Percentiles rank a stretch among this genome's conserved stretches.
phyloP scores from a whole-genome alignment of 257 asterid genomes.

The Henckelia pumila region DNA sequence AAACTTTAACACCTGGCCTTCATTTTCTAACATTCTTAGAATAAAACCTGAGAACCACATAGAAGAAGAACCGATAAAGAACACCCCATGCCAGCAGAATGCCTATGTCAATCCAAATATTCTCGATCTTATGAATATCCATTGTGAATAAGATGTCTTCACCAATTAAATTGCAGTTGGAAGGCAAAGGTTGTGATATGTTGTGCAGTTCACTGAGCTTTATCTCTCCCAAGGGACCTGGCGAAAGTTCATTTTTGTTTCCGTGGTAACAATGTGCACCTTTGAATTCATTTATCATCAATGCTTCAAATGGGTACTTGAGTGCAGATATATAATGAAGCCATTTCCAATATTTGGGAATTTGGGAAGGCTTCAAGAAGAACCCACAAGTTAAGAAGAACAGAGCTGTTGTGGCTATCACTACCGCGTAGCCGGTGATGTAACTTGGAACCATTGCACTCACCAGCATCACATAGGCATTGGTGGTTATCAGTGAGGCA shows the following conservation, averaged over 20 bases:
- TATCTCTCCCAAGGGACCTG: constrained; percentile 80
- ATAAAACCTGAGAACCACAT: constrained; percentile 58
- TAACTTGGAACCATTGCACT: constrained; percentile 84
- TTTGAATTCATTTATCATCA: constrained; percentile 72
- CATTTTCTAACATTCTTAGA: constrained; percentile 61
- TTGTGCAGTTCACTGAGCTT: constrained; percentile 60
- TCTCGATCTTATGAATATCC: constrained; percentile 51
- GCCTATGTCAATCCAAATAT: constrained; percentile 51
- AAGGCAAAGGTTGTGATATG: constrained; percentile 22
- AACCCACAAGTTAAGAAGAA: constrained; percentile 87
- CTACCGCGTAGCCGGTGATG: constrained; percentile 83
- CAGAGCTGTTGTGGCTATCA: constrained; percentile 85
- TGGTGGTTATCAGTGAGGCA: constrained; percentile 75
- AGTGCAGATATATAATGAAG: constrained; percentile 81
- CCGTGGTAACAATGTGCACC: constrained; percentile 61
- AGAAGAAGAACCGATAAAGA: constrained; percentile 55
- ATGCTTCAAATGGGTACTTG: constrained; percentile 86
- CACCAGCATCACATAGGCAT: constrained; percentile 86
- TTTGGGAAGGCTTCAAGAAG: constrained; percentile 72
- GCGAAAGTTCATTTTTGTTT: constrained; percentile 47
- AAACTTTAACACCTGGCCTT: neutral
- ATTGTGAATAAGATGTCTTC: constrained; percentile 67
- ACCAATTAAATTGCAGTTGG: constrained; percentile 56
- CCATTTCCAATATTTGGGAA: constrained; percentile 75
- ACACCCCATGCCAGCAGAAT: constrained; percentile 69